phyloP scores from a whole-genome alignment of 1,139 yeast species.

The Neolecta irregularis region DNA sequence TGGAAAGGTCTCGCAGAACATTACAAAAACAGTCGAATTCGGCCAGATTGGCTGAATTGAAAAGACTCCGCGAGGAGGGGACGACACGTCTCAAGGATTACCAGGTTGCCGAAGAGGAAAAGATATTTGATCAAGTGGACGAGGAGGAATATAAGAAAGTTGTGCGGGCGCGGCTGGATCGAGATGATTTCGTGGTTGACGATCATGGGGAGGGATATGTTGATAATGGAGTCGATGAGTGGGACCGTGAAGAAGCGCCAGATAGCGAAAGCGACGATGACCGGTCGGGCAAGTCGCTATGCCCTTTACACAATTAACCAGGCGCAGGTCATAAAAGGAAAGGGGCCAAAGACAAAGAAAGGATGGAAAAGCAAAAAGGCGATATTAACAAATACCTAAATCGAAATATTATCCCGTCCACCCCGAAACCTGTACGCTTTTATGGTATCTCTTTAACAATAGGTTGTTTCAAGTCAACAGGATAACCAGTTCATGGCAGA shows the following conservation, averaged over 20 bases:
- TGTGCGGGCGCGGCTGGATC: slow-evolving; percentile 63
- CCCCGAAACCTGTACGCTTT: background rate
- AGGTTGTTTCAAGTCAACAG: slow-evolving; percentile 16
- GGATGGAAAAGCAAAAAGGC: slow-evolving; percentile 8
- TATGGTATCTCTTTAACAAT: background rate
- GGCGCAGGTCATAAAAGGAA: slow-evolving; percentile 5
- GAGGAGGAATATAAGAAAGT: slow-evolving; percentile 62
- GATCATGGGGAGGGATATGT: slow-evolving; percentile 84
- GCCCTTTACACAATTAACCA: background rate
- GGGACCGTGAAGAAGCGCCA: slow-evolving; percentile 46
- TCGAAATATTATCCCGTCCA: slow-evolving; percentile 10
- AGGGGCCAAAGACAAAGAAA: slow-evolving; percentile 10
- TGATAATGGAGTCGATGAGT: slow-evolving; percentile 81
- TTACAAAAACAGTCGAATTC: too few relatives aligned
- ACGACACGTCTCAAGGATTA: slow-evolving; percentile 20
- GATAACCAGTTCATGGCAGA: slow-evolving; percentile 23
- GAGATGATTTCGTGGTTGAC: slow-evolving; percentile 87
- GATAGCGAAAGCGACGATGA: slow-evolving; percentile 38
- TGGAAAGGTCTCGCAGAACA: background rate
- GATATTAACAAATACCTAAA: slow-evolving; percentile 8
- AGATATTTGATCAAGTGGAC: slow-evolving; percentile 74
- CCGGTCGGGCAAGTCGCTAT: background rate
- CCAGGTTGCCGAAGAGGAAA: slow-evolving; percentile 25
- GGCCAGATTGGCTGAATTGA: slow-evolving; percentile 14
- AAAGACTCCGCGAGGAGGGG: slow-evolving; percentile 16